These are phyloP conservation scores for Colletotrichum siamense DNA, from an alignment of 2,329 filamentous ascomycete genomes.

Conservation along the genomic window DNA sequence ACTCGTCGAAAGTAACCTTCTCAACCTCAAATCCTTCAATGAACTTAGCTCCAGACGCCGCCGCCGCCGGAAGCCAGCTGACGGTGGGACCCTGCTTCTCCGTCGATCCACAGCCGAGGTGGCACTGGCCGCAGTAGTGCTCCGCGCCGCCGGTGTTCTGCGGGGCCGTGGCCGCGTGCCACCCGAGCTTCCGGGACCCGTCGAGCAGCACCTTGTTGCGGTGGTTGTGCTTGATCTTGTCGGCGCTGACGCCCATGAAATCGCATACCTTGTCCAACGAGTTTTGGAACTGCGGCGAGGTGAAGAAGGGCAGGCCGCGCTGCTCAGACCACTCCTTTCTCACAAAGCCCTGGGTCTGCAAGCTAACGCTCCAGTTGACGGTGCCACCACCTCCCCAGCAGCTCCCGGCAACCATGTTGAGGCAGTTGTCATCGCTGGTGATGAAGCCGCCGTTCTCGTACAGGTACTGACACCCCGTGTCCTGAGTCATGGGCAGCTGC, in stretches of 20 bases:
- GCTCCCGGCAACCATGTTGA: conserved; percentile 70
- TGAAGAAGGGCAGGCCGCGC: conserved; percentile 74
- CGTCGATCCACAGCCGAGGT: conserved; percentile 65
- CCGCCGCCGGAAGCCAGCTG: conserved; percentile 81
- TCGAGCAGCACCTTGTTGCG: conserved; percentile 76
- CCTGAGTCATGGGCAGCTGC: conserved; percentile 76
- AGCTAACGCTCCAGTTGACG: conserved; percentile 79
- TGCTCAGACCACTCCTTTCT: conserved; percentile 79
- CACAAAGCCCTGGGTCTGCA: conserved; percentile 75
- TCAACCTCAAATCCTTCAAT: conserved; percentile 82
- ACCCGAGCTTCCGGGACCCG: conserved; percentile 76
- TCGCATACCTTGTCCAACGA: conserved; percentile 80
- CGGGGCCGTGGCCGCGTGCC: conserved; percentile 70
- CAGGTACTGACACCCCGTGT: conserved; percentile 64
- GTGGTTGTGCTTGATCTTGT: conserved; percentile 74
- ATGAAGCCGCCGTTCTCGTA: conserved; percentile 71
- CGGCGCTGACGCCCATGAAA: conserved; percentile 75
- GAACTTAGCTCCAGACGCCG: conserved; percentile 77
- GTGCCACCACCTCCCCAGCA: conserved; percentile 88
- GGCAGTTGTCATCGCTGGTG: conserved; percentile 60
- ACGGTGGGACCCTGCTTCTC: conserved; percentile 82
- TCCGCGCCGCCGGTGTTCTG: conserved; percentile 79
- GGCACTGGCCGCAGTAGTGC: conserved; percentile 76
- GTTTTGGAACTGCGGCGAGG: conserved; percentile 75
- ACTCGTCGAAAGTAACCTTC: conserved; percentile 70